Evolutionary conservation across 1,139 yeast species (phyloP).

Genomic region (Yamadazyma oceani): DNA sequence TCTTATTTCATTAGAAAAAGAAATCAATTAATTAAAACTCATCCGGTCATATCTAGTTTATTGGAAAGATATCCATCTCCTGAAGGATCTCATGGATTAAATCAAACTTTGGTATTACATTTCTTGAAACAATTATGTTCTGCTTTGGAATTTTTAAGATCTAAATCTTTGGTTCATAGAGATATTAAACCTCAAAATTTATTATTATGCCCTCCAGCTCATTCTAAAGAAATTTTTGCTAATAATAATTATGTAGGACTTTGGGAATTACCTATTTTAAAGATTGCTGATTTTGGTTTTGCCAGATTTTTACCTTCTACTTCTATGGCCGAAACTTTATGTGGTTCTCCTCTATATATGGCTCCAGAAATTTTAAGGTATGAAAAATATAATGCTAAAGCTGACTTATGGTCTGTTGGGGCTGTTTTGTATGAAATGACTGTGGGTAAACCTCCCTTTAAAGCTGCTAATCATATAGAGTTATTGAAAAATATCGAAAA

Average conservation of each 20-base stretch:
- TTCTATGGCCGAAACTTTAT: slow-evolving; percentile 91
- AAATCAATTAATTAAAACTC: slow-evolving; percentile 67
- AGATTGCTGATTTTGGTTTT: slow-evolving; percentile 96
- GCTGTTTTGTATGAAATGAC: slow-evolving; percentile 95
- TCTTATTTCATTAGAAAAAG: slow-evolving; percentile 81
- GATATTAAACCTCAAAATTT: slow-evolving; percentile 95
- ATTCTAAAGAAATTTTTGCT: slow-evolving; percentile 59
- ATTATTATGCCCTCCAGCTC: slow-evolving; percentile 72
- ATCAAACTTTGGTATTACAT: slow-evolving; percentile 75
- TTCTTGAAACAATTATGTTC: slow-evolving; percentile 84
- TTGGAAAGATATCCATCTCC: slow-evolving; percentile 85
- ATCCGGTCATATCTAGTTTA: slow-evolving; percentile 76
- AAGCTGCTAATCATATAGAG: slow-evolving; percentile 90
- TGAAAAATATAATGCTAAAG: slow-evolving; percentile 95
- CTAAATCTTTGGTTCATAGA: slow-evolving; percentile 83
- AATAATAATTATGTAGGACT: slow-evolving; percentile 65
- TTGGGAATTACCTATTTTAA: slow-evolving; percentile 86
- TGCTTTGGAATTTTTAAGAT: slow-evolving; percentile 78
- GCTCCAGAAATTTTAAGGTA: slow-evolving; percentile 95
- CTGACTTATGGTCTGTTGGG: slow-evolving; percentile 97
- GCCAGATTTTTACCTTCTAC: slow-evolving; percentile 92
- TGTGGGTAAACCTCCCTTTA: slow-evolving; percentile 92
- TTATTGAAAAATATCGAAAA: slow-evolving; percentile 80
- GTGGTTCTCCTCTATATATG: slow-evolving; percentile 98
- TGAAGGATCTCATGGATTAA: slow-evolving; percentile 71